These are phyloP conservation scores for Leucocoprinus leucothites DNA, from an alignment of 768 basidiomycete genomes.

Conservation along the genomic window DNA sequence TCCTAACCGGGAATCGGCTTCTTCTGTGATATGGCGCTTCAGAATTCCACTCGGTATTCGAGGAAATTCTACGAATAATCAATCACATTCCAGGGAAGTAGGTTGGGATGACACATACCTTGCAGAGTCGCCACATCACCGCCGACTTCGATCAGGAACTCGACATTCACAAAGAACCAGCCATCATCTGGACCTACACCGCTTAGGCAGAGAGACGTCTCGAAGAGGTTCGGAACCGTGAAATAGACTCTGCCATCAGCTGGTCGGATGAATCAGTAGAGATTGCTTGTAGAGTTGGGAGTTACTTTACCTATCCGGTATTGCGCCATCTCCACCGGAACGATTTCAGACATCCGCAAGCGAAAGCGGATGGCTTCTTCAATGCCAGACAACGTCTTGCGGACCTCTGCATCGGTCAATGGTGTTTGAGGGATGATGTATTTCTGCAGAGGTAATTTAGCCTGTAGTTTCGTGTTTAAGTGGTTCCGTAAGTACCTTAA, in stretches of 20 bases:
- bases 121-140: conserved; percentile 72
- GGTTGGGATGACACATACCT: conserved; percentile 35
- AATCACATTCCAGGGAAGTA: background rate
- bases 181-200: conserved; percentile 68
- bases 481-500: conserved; percentile 54
- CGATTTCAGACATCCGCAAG: conserved; percentile 71
- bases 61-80: conserved; percentile 61
- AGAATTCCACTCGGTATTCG: conserved; percentile 58
- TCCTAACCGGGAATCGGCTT: conserved; percentile 66
- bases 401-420: conserved; percentile 63
- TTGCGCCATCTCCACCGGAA: conserved; percentile 78
- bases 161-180: conserved; percentile 84
- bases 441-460: conserved; percentile 48
- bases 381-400: conserved; percentile 64
- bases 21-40: conserved; percentile 66
- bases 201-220: conserved; percentile 68
- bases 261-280: conserved; percentile 24
- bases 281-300: conserved; percentile 11
- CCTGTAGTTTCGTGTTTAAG: conserved; percentile 3
- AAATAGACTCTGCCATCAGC: conserved; percentile 81
- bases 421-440: conserved; percentile 60
- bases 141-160: conserved; percentile 70
- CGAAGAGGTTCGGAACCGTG: conserved; percentile 68
- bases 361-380: conserved; percentile 79
- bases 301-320: conserved; percentile 57